These are phyloP conservation scores for Yarrowia sp. DNA, from an alignment of 805 yeast species.

Conservation along the genomic window DNA sequence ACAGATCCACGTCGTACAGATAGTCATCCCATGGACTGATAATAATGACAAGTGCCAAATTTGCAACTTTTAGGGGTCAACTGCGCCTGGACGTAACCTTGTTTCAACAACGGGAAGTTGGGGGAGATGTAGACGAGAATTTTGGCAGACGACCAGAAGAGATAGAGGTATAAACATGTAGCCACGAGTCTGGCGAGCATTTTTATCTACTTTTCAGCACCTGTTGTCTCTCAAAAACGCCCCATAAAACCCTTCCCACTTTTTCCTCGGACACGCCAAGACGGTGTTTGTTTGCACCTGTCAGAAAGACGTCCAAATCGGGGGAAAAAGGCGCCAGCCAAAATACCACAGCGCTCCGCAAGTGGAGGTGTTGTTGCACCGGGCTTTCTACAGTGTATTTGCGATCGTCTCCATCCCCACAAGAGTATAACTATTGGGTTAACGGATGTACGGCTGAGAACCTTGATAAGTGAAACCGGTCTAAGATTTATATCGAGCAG, in stretches of 20 bases:
- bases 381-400: not conserved
- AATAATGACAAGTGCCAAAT: too few relatives aligned
- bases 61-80: not conserved
- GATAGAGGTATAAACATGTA: too few relatives aligned
- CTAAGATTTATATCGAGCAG: too few relatives aligned
- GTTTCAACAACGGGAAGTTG: not conserved
- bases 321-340: not conserved
- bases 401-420: not conserved
- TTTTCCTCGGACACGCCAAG: not conserved
- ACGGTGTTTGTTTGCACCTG: not conserved
- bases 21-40: too few relatives aligned
- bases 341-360: not conserved
- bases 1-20: too few relatives aligned
- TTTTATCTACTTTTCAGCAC: not conserved
- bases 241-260: too few relatives aligned
- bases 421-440: not conserved
- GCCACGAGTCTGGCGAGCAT: too few relatives aligned
- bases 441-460: slow-evolving; percentile 21
- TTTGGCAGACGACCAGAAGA: too few relatives aligned
- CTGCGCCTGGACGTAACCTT: not conserved
- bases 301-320: slow-evolving; percentile 2
- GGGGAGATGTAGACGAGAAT: not conserved
- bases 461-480: not conserved
- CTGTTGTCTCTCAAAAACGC: not conserved
- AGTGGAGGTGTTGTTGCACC: not conserved